These are phyloP conservation scores for Penstemon davidsonii DNA, from an alignment of 257 asterid genomes.

Conservation along the genomic window DNA sequence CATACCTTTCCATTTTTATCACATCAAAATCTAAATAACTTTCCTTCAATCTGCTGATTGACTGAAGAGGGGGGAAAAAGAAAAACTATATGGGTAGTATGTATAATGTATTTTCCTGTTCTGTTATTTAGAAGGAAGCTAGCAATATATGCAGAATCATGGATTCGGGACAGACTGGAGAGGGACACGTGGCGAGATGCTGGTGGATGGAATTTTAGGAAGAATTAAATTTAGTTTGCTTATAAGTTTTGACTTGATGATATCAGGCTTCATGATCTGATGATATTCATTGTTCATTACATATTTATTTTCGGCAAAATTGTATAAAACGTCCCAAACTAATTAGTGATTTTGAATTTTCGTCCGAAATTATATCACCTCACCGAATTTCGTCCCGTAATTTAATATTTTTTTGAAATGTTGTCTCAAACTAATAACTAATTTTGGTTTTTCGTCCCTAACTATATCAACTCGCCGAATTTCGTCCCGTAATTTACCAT, in stretches of 20 bases:
- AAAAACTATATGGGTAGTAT: neutral
- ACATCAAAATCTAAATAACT: neutral
- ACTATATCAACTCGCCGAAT: too few species aligned
- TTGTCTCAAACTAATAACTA: too few species aligned
- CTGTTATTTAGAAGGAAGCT: neutral
- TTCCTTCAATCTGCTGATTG: neutral
- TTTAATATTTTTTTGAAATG: too few species aligned
- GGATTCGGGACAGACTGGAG: constrained; percentile 3
- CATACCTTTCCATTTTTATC: constrained; percentile 68
- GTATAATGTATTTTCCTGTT: neutral
- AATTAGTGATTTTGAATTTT: too few species aligned
- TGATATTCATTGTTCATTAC: neutral
- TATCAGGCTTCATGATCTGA: neutral
- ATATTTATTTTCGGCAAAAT: neutral
- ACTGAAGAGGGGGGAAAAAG: neutral
- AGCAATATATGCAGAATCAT: neutral
- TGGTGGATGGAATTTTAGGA: constrained; percentile 25
- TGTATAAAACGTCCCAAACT: too few species aligned
- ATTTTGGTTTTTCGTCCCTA: too few species aligned
- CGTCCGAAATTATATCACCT: too few species aligned
- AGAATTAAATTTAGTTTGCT: constrained; percentile 20
- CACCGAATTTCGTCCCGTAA: too few species aligned
- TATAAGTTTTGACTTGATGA: constrained; percentile 6
- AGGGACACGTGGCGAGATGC: constrained; percentile 33
- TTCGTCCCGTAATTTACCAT: too few species aligned